These are phyloP conservation scores for Nakataea oryzae DNA, from an alignment of 2,329 filamentous ascomycete species.

Conservation along the genomic window DNA sequence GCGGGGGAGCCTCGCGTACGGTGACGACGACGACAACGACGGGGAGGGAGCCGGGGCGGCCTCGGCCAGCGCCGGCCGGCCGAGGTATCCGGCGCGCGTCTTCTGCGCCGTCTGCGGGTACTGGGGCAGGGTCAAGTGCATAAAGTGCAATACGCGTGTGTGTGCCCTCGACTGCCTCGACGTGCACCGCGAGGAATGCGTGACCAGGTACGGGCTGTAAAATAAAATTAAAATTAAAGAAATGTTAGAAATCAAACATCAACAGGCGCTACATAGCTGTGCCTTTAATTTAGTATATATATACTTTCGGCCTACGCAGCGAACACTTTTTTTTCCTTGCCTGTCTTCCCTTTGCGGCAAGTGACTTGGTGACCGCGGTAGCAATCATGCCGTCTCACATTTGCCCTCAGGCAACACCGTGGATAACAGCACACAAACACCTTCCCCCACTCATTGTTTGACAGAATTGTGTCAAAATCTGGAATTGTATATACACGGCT, in stretches of 20 bases:
- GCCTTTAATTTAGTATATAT: too few relatives aligned
- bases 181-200: conserved; percentile 61
- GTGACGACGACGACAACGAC: conserved; percentile 30
- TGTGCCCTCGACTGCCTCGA: conserved; percentile 68
- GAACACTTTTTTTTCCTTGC: too few relatives aligned
- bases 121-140: conserved; percentile 67
- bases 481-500: not conserved
- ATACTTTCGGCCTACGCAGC: too few relatives aligned
- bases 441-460: too few relatives aligned
- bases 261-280: too few relatives aligned
- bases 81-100: conserved; percentile 43
- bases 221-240: too few relatives aligned
- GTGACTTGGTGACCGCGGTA: too few relatives aligned
- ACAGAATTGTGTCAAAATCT: not conserved
- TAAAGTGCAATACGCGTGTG: conserved; percentile 68
- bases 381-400: too few relatives aligned
- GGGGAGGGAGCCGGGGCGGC: conserved; percentile 20
- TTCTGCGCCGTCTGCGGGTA: conserved; percentile 79
- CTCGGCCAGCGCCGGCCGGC: conserved; percentile 6
- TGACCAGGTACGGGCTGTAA: conserved; percentile 50
- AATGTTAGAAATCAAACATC: too few relatives aligned
- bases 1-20: conserved; percentile 5
- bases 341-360: too few relatives aligned
- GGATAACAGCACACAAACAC: not conserved
- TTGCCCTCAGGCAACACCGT: too few relatives aligned